Conservation (phyloP, 176 grass and related monocot genomes). For the Bolboschoenus planiculmis region DNA sequence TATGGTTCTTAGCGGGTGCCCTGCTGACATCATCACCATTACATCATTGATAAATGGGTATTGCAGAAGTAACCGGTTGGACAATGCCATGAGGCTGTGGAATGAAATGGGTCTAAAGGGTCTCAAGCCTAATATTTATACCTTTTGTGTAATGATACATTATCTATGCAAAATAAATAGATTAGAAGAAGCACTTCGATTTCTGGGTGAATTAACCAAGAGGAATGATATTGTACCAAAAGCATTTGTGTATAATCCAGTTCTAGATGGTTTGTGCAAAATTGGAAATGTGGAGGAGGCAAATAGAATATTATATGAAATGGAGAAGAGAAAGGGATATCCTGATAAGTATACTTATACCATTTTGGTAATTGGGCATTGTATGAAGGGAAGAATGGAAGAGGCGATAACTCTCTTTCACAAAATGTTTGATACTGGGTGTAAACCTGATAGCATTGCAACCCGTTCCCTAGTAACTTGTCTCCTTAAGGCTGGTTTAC, state of each 20-base stretch:
- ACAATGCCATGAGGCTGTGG: conserved; percentile 68
- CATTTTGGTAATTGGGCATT: conserved; percentile 84
- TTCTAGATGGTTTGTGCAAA: conserved; percentile 78
- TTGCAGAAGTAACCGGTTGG: conserved; percentile 55
- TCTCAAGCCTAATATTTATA: conserved; percentile 63
- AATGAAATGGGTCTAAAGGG: conserved; percentile 48
- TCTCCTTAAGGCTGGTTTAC: conserved; percentile 86
- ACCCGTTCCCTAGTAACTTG: conserved; percentile 68
- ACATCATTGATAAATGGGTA: conserved; percentile 96
- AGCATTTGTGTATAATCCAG: conserved; percentile 78
- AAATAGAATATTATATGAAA: conserved; percentile 45
- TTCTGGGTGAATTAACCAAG: conserved; percentile 53
- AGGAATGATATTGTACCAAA: conserved; percentile 54
- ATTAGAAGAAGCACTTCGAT: conserved; percentile 44
- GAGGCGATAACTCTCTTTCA: conserved; percentile 63
- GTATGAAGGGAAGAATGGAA: conserved; percentile 81
- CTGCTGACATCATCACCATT: conserved; percentile 82
- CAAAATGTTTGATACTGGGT: conserved; percentile 66
- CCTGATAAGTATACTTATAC: conserved; percentile 97
- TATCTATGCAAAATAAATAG: conserved; percentile 68
- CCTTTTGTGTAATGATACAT: conserved; percentile 71
- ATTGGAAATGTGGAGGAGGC: conserved; percentile 66
- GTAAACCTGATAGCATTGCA: conserved; percentile 59
- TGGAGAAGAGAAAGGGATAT: conserved; percentile 53
- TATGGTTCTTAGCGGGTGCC: conserved; percentile 46